Base-by-base conservation (phyloP, 75 land plant genomes). In the Pinus albicaulis region DNA sequence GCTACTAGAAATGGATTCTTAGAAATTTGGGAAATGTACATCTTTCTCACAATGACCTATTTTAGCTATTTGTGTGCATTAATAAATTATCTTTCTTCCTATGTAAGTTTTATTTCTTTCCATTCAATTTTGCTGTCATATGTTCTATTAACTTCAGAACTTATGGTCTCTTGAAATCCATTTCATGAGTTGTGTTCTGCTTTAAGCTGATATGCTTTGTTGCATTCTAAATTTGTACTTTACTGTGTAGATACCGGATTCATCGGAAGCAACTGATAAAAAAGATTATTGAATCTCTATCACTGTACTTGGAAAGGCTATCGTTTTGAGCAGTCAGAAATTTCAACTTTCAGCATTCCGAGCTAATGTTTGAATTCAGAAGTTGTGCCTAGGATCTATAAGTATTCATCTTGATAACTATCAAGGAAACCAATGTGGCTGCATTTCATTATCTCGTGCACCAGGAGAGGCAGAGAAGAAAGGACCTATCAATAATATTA, bases 281-380 rank as follows among this genome's bases (percentile, higher is more conserved):
- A 59, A 92, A 92, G 75, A 70, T 90, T 69, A 87, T 87, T 53
- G 71, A 82, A 62, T 86, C 91, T 19, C 74, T 92, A 66, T 90
- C 88, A 13, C 57, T 90, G 23, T 92, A 92, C 80, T 78, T 90
- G 77, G 87, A 86, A 8, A 82, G 86, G 59, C 78, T 91, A 78
- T 56, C 89, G 61, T 91, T 86, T 62, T 91, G 76, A 81, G 19
- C 74, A 76, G 15, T 62, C 19, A 17, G 44, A 55, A 2, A 19
- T n/a, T 28, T 34, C 36, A 68, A 20, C 20, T 20, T 36, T 38
- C 34, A 20, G 10, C 48, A 68, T 41, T 12, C 20, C 22, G n/a
- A 68, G 52, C 7, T 10, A 17, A 7, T 17, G 20, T 20, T 66
- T 66, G 34, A 20, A 36, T 66, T 36, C 38, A 19, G 20, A 19